Base-by-base conservation (phyloP, 1,284 basidiomycete species). In the Ganoderma resinaceum region DNA sequence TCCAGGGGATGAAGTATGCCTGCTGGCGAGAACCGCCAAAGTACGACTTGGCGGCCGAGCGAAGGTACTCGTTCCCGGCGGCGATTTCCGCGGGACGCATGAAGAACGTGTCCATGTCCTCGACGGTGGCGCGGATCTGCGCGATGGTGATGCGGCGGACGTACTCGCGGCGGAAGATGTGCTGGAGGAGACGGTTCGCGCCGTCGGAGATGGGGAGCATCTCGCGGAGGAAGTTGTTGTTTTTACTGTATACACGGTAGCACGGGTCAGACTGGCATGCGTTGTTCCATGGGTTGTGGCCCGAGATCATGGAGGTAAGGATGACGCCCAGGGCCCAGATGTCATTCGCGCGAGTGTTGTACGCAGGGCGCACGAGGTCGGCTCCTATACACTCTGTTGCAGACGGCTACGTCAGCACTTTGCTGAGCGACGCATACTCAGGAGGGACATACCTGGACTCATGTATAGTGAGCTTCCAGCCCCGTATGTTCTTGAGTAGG, bases 231-330 rank as follows among this genome's bases (percentile, higher is more conserved):
- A 92, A 93, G 70, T 92, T 80, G 38, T 84, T 86, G 75, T 96
- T 86, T 65, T 43, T 62, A 55, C 70, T 60, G 70, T 74, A 78
- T 37, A 75, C 73, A 42, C 66, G 79, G 83, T 94, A 98, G 55
- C 91, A 93, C 42, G 89, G 86, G 80, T 98, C 96, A 43, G 85
- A 81, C 2, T 85, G 80, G 61, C 84, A 88, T 2, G 97, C 95
- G 74, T 87, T 85, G 70, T 89, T 88, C 97, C 97, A 99, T 2
- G 95, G 96, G 78, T 95, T 95, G 55, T 92, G 89, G n/a, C 94
- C 93, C 68, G 93, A 93, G 43, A 95, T 91, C 81, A 99, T 88
- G 81, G 96, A 97, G 61, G 75, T 73, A 57, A 79, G 70, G 68
- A 79, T 76, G 59, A 78, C 72, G 26, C 78, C 78, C 14, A 79